phyloP scores from a whole-genome alignment of 2,329 filamentous ascomycete species.

The Drechslera avenae region DNA sequence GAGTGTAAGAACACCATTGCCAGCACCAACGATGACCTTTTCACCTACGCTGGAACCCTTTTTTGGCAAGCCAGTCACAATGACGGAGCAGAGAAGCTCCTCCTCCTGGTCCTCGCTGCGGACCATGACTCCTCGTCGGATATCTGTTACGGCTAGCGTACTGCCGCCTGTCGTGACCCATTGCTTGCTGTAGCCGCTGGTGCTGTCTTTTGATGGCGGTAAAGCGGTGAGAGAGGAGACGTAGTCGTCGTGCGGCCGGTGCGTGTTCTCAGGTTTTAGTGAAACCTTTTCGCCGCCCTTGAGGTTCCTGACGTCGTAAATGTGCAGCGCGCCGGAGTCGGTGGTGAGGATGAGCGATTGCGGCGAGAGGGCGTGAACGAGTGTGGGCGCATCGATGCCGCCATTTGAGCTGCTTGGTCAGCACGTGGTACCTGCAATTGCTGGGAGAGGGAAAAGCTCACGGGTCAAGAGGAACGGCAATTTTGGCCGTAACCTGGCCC shows the following conservation, averaged over 20 bases:
- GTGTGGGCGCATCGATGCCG: conserved; percentile 72
- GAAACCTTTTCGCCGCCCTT: conserved; percentile 48
- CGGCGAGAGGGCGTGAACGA: conserved; percentile 82
- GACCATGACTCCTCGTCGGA: conserved; percentile 82
- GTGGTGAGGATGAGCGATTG: conserved; percentile 88
- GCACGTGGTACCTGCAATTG: not conserved
- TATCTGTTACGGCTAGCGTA: conserved; percentile 86
- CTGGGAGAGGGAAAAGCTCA: conserved; percentile 26
- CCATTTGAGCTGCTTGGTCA: conserved; percentile 48
- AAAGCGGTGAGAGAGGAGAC: conserved; percentile 86
- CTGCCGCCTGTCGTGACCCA: conserved; percentile 94
- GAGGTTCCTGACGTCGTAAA: conserved; percentile 77
- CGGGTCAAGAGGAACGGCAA: conserved; percentile 68
- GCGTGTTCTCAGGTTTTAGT: conserved; percentile 72
- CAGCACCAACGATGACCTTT: conserved; percentile 77
- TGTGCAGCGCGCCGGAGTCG: conserved; percentile 86
- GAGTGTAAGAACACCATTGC: conserved; percentile 80
- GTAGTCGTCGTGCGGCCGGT: conserved; percentile 90
- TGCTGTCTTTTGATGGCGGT: conserved; percentile 78
- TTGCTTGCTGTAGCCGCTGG: conserved; percentile 88
- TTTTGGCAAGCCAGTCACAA: conserved; percentile 76
- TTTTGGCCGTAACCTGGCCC: conserved; percentile 77
- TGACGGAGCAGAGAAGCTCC: conserved; percentile 80
- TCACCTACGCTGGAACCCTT: conserved; percentile 72
- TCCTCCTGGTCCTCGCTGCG: conserved; percentile 95